A percentile compares a stretch with the other conserved stretches of the same genome.
These are phyloP conservation scores for Lachancea meyersii DNA, from an alignment of 805 yeast genomes.

Conservation along the genomic window DNA sequence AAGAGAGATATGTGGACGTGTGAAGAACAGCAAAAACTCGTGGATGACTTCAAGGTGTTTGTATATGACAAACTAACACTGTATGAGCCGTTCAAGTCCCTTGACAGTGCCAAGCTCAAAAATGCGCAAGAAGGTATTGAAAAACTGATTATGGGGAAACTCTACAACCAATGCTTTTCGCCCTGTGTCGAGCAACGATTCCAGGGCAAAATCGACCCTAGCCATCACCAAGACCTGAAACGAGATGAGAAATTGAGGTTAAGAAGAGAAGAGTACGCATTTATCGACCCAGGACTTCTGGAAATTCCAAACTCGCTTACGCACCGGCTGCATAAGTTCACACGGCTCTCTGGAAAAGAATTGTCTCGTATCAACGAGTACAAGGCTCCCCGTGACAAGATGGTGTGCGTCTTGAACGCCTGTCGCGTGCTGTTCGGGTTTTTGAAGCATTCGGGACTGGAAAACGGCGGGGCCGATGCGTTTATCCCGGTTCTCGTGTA, in stretches of 20 bases:
- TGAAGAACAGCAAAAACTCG: conserved; percentile 70
- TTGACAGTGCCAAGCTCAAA: conserved; percentile 53
- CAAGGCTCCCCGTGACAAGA: conserved; percentile 91
- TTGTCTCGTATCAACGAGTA: conserved; percentile 71
- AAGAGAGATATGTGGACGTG: conserved; percentile 62
- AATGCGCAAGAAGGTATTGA: conserved; percentile 90
- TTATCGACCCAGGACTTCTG: conserved; percentile 69
- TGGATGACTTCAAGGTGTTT: conserved; percentile 70
- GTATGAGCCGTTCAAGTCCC: conserved; percentile 67
- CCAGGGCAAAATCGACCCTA: conserved; percentile 39
- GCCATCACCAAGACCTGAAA: conserved; percentile 56
- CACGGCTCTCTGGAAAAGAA: conserved; percentile 65
- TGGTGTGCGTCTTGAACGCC: conserved; percentile 82
- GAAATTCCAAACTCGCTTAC: conserved; percentile 59
- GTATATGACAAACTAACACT: conserved; percentile 54
- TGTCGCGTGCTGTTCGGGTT: conserved; percentile 90
- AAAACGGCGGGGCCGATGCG: conserved; percentile 82
- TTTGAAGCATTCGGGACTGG: conserved; percentile 57
- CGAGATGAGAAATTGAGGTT: conserved; percentile 48
- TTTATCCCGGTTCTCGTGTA: conserved; percentile 86
- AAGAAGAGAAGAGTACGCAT: conserved; percentile 56
- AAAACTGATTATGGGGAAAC: conserved; percentile 81
- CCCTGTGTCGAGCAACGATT: conserved; percentile 43
- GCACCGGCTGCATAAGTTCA: conserved; percentile 46
- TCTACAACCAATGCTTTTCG: conserved; percentile 72